A percentile compares a stretch with the other conserved stretches of the same genome.
Conservation (phyloP, 805 yeast genomes). For the Myxozyma lipomycoides region DNA sequence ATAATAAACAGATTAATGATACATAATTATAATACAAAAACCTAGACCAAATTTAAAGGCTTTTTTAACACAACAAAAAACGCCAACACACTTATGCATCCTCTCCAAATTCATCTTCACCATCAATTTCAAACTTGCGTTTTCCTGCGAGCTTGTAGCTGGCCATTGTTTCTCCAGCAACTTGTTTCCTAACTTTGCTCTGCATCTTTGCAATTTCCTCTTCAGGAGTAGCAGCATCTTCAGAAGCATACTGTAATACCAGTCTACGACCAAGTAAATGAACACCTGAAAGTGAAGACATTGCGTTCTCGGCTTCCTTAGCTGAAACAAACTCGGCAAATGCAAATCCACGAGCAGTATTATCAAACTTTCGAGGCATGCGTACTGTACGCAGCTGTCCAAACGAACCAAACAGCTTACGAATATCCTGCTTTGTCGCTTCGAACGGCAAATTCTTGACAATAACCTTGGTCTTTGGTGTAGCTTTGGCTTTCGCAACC, state of each 20-base stretch:
- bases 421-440: slow-evolving; percentile 87
- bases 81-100: neutral
- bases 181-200: slow-evolving; percentile 74
- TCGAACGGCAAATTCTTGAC: slow-evolving; percentile 97
- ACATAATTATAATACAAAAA: too few species aligned
- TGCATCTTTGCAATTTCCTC: slow-evolving; percentile 90
- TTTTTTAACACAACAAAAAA: neutral
- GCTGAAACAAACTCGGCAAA: slow-evolving; percentile 86
- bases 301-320: slow-evolving; percentile 87
- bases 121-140: slow-evolving; percentile 57
- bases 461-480: slow-evolving; percentile 59
- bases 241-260: slow-evolving; percentile 88
- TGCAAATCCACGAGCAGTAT: slow-evolving; percentile 94
- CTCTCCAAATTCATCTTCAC: slow-evolving; percentile 42
- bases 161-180: slow-evolving; percentile 68
- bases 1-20: too few species aligned
- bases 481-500: slow-evolving; percentile 28
- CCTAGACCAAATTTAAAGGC: neutral
- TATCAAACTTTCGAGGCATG: slow-evolving; percentile 94
- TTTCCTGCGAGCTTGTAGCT: slow-evolving; percentile 64
- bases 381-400: slow-evolving; percentile 93
- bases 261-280: slow-evolving; percentile 93
- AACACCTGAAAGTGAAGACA: slow-evolving; percentile 90
- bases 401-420: slow-evolving; percentile 87
- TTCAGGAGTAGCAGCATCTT: slow-evolving; percentile 77